A percentile compares a stretch with the other conserved stretches of the same genome.
phyloP scores from a whole-genome alignment of 441 rosid species.

The Iberis amara region DNA sequence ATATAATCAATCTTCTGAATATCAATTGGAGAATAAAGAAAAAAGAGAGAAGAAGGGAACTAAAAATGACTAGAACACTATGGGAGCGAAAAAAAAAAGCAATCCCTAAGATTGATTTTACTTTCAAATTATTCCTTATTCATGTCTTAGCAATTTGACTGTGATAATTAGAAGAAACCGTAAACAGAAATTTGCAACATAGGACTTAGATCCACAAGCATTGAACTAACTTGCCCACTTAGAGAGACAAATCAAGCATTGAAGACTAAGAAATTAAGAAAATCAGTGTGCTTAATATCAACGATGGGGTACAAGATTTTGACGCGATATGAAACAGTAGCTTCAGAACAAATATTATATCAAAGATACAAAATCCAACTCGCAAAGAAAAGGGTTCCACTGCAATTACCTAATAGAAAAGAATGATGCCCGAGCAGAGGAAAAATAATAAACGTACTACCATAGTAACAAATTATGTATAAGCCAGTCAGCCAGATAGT shows the following conservation, averaged over 20 bases:
- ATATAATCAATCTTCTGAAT: background rate
- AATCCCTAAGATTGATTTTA: background rate
- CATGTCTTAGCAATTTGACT: too few relatives aligned
- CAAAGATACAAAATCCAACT: too few relatives aligned
- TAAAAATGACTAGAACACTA: background rate
- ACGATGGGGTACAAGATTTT: background rate
- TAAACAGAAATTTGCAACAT: conserved; percentile 4
- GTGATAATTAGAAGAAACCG: conserved; percentile 1
- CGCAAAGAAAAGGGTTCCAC: too few relatives aligned
- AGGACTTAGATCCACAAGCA: too few relatives aligned
- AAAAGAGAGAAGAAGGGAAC: background rate
- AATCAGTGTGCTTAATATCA: background rate
- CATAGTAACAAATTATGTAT: too few relatives aligned
- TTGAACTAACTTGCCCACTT: background rate
- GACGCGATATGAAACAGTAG: too few relatives aligned
- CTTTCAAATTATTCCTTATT: too few relatives aligned
- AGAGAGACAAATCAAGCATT: conserved; percentile 2
- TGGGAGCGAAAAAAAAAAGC: background rate
- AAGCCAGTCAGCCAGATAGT: too few relatives aligned
- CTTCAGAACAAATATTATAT: too few relatives aligned
- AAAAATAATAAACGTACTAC: too few relatives aligned
- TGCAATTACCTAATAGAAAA: too few relatives aligned
- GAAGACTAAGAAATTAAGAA: background rate
- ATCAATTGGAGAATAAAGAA: background rate
- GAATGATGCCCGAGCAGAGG: too few relatives aligned